These are phyloP conservation scores for Tetradesmus lagerheimii DNA, from an alignment of 139 green algal genomes.

Conservation along the genomic window DNA sequence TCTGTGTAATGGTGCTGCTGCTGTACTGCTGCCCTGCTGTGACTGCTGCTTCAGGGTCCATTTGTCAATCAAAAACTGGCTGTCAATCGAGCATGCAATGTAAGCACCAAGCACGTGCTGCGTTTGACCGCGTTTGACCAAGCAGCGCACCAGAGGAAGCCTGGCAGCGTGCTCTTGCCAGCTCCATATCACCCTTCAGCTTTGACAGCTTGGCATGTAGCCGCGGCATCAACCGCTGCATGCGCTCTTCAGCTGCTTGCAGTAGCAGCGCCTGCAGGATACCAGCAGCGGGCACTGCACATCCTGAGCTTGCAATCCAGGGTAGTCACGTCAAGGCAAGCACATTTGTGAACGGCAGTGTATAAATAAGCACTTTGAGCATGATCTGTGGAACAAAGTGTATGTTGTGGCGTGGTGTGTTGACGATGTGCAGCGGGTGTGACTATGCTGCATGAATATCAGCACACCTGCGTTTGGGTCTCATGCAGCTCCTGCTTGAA, in stretches of 20 bases:
- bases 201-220: background rate
- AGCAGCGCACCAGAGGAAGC: background rate
- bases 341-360: too few species aligned
- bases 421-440: background rate
- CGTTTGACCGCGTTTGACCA: too few species aligned
- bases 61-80: too few species aligned
- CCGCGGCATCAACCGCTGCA: background rate
- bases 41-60: too few species aligned
- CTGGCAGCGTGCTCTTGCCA: conserved; percentile 6
- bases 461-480: background rate
- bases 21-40: background rate
- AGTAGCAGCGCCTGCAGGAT: conserved; percentile 23
- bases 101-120: background rate
- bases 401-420: background rate
- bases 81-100: too few species aligned
- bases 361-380: too few species aligned
- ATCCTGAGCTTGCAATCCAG: too few species aligned
- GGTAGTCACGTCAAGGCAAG: too few species aligned
- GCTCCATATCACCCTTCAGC: background rate
- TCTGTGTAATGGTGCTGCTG: too few species aligned
- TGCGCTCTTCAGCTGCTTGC: background rate
- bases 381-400: background rate
- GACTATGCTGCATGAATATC: background rate
- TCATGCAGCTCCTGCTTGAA: conserved; percentile 6
- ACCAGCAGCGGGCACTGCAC: too few species aligned